phyloP scores from a whole-genome alignment of 768 basidiomycete genomes.

The Chalciporus chontae region DNA sequence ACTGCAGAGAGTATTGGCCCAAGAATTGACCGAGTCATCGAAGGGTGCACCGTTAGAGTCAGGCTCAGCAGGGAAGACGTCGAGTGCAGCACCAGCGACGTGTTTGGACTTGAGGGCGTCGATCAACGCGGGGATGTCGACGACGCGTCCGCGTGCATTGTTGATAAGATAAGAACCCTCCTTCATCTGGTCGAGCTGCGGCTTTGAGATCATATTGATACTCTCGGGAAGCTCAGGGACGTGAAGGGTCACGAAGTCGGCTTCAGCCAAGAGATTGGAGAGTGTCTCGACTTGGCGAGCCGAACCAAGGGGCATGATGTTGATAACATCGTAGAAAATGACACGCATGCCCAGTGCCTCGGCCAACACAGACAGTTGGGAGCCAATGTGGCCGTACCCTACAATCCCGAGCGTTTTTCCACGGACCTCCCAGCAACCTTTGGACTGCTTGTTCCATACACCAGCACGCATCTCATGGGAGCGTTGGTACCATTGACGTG shows the following conservation, averaged over 20 bases:
- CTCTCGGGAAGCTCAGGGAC: conserved; percentile 97
- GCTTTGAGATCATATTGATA: conserved; percentile 81
- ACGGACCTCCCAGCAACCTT: conserved; percentile 95
- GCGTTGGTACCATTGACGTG: conserved; percentile 90
- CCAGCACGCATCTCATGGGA: conserved; percentile 83
- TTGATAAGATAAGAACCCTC: conserved; percentile 94
- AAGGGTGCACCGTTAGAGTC: conserved; percentile 88
- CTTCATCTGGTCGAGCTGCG: conserved; percentile 88
- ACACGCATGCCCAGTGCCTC: conserved; percentile 96
- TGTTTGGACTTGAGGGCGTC: conserved; percentile 79
- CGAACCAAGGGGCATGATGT: conserved; percentile 95
- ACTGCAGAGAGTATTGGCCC: conserved; percentile 70
- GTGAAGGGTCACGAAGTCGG: conserved; percentile 95
- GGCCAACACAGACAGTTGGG: conserved; percentile 94
- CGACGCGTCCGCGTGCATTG: conserved; percentile 93
- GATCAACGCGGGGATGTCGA: conserved; percentile 91
- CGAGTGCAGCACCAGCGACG: conserved; percentile 83
- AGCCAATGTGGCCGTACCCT: conserved; percentile 97
- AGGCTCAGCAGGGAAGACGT: conserved; percentile 94
- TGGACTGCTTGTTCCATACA: conserved; percentile 98
- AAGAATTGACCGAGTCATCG: conserved; percentile 83
- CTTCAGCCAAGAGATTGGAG: conserved; percentile 61
- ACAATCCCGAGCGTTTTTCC: conserved; percentile 98
- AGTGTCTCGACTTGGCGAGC: conserved; percentile 88
- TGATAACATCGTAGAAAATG: conserved; percentile 91